Percentiles rank a stretch among this genome's conserved stretches.
These are phyloP conservation scores for Phytopythium boreale DNA, from an alignment of 352 stramenopile species.

Conservation along the genomic window DNA sequence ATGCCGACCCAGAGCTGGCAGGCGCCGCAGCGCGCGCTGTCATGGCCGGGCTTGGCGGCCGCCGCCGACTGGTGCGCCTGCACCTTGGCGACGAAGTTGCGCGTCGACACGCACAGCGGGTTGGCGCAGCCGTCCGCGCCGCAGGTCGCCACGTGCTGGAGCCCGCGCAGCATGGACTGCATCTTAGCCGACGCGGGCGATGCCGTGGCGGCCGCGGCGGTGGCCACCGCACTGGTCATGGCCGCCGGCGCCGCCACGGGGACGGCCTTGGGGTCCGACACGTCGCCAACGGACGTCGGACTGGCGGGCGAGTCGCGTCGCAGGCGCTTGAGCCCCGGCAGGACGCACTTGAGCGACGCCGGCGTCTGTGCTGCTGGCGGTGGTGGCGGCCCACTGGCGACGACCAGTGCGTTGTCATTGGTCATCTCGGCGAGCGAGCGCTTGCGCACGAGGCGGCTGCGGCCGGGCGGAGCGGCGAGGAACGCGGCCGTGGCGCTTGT, in stretches of 20 bases:
- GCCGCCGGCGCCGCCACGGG: constrained; percentile 7
- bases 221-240: constrained; percentile 16
- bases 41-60: constrained; percentile 21
- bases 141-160: constrained; percentile 44
- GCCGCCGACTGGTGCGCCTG: constrained; percentile 26
- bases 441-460: background rate
- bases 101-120: constrained; percentile 50
- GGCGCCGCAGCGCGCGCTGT: constrained; percentile 37
- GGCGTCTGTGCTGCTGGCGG: too few relatives aligned
- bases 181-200: constrained; percentile 39
- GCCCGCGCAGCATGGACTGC: constrained; percentile 51
- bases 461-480: background rate
- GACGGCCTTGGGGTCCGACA: constrained; percentile 10
- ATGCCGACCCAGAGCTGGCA: constrained; percentile 59
- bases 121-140: constrained; percentile 33
- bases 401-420: background rate
- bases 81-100: constrained; percentile 57
- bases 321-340: constrained; percentile 25
- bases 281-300: constrained; percentile 46
- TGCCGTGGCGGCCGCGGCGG: constrained; percentile 7
- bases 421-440: background rate
- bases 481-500: background rate
- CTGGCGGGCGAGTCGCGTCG: constrained; percentile 28
- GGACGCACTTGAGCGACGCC: constrained; percentile 15
- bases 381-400: background rate